Evolutionary conservation across 1,284 basidiomycete species (phyloP).

Genomic region (Cutaneotrichosporon arboriforme): DNA sequence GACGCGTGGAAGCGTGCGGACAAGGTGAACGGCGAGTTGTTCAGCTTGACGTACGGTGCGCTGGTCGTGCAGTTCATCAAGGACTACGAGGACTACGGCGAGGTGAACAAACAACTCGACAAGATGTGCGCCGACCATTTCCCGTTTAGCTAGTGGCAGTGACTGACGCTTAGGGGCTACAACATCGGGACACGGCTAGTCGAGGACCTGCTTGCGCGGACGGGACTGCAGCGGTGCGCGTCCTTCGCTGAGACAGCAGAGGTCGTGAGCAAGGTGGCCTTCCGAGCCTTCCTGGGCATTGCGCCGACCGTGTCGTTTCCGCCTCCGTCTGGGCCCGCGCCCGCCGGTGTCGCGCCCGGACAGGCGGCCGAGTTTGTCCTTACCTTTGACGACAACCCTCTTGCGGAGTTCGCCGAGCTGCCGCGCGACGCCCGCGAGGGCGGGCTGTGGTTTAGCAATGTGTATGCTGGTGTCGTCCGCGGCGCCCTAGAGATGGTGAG

Average conservation of each 20-base stretch:
- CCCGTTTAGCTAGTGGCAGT: no score
- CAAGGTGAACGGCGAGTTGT: slow-evolving; percentile 95
- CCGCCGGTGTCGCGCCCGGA: slow-evolving; percentile 28
- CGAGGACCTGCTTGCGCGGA: slow-evolving; percentile 94
- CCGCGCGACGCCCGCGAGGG: slow-evolving; percentile 83
- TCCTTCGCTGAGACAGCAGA: slow-evolving; percentile 93
- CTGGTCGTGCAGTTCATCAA: slow-evolving; percentile 97
- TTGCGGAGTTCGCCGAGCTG: slow-evolving; percentile 95
- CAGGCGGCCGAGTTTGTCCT: slow-evolving; percentile 61
- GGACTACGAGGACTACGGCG: slow-evolving; percentile 95
- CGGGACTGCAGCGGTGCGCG: slow-evolving; percentile 72
- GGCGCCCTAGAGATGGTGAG: slow-evolving; percentile 95
- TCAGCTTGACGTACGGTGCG: slow-evolving; percentile 94
- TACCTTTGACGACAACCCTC: slow-evolving; percentile 88
- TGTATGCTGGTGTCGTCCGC: slow-evolving; percentile 86
- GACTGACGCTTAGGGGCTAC: slow-evolving; percentile 71
- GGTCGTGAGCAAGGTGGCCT: slow-evolving; percentile 94
- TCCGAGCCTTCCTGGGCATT: slow-evolving; percentile 96
- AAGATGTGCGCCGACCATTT: slow-evolving; percentile 52
- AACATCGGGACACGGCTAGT: slow-evolving; percentile 95
- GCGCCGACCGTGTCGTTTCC: slow-evolving; percentile 75
- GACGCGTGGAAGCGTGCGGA: slow-evolving; percentile 90
- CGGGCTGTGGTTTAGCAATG: slow-evolving; percentile 94
- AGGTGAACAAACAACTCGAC: slow-evolving; percentile 63
- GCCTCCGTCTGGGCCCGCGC: slow-evolving; percentile 49